Evolutionary conservation across 2,329 filamentous ascomycete species (phyloP), one percentile per base, ranked within the genome.

Genomic region (Epichloe scottii): DNA sequence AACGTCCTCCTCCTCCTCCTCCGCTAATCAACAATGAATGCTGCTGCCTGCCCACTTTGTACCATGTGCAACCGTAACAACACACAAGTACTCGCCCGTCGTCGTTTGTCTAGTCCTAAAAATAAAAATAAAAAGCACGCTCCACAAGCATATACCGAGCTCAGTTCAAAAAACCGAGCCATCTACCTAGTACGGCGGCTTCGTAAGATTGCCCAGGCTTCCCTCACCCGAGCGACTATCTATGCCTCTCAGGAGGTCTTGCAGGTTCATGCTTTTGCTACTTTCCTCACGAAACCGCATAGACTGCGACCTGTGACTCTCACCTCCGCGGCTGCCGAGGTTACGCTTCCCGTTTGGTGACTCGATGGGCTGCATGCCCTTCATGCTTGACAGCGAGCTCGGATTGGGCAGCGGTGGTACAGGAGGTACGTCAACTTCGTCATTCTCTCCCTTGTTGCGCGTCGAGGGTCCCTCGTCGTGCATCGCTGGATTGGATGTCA

Each of bases 381-480:
- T 60, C 56, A 61, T 64, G 49, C 59, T 58, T 17, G 66, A 60
- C 41, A 64, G 51, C 8, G 64, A 55, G 19, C 56, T 63, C 17
- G 68, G 56, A 49, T 64, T 66, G 14, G 77, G 78, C 55, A 81
- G 62, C 1, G 76, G 76, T 5, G 78, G 78, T 12, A 81, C 77
- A 0, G 78, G 78, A 3, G 78, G 78, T 7, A 80, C 75, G 0
- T 61, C 59, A 7, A 71, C 67, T 4, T 60, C 63, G 5, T 63
- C 57, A 11, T 65, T 30, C 17, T 52, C 47, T 8, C 26, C 8
- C 8, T 51, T 19, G 2, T n/a, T 15, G 4, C 46, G 49, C 21
- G 19, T n/a, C 1, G 41, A n/a, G 5, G 41, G 37, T 3, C 42
- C 21, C 6, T 51, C 53, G 21, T 56, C 58, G 35, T 66, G 63